phyloP scores from a whole-genome alignment of 495 filamentous ascomycete species.

The Hamigera avellanea region DNA sequence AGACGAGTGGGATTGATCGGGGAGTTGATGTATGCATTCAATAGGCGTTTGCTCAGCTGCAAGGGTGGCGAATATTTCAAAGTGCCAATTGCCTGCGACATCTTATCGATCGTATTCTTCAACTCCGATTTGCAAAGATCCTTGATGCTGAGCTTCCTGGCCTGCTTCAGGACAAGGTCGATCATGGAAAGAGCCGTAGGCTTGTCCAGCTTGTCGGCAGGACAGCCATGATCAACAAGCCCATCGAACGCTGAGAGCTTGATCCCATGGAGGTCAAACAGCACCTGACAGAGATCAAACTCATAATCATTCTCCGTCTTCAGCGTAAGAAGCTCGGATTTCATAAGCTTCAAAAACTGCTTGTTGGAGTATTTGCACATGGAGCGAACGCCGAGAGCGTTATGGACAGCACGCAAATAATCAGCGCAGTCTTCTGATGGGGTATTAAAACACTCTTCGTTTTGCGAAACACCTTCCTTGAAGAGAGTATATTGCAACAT shows the following conservation, averaged over 20 bases:
- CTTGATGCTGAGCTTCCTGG: conserved; percentile 75
- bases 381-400: conserved; percentile 72
- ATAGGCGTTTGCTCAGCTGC: conserved; percentile 60
- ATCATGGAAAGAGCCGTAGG: conserved; percentile 66
- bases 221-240: conserved; percentile 65
- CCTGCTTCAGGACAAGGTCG: conserved; percentile 68
- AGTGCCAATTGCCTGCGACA: conserved; percentile 60
- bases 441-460: conserved; percentile 45
- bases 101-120: conserved; percentile 76
- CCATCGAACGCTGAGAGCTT: conserved; percentile 59
- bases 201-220: conserved; percentile 62
- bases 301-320: conserved; percentile 58
- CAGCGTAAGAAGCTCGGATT: conserved; percentile 60
- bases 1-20: conserved; percentile 77
- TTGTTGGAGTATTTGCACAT: conserved; percentile 79
- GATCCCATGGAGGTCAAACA: conserved; percentile 82
- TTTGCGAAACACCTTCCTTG: conserved; percentile 62
- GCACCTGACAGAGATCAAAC: conserved; percentile 68
- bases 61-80: conserved; percentile 59
- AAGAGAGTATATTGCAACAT: conserved; percentile 64
- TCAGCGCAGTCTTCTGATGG: conserved; percentile 59
- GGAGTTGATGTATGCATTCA: conserved; percentile 63
- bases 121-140: conserved; percentile 85
- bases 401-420: conserved; percentile 67
- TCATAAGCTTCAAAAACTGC: conserved; percentile 79